Evolutionary conservation across 345 rosid genomes (phyloP), one percentile per base, ranked within the genome.

Genomic region (Kernera saxatilis): DNA sequence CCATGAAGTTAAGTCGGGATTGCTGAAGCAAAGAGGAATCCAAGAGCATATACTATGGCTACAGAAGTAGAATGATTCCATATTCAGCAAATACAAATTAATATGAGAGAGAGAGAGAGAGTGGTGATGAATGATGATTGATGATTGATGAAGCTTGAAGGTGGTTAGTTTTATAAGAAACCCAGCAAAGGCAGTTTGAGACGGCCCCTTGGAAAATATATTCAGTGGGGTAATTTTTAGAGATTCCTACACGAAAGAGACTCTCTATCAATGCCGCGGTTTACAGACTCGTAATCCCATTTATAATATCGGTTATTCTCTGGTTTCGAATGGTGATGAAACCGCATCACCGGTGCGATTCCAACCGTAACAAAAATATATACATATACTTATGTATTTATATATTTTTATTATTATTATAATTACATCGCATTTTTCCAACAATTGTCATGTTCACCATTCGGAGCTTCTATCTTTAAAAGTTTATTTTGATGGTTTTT

Each of bases 191-290:
- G 33, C 1, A 6, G 23, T 65, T 23, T 36, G 9, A 51, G 39
- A 5, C 0, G 3, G 56, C 45, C 65, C 55, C 26, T 69, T 45
- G 73, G 40, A 59, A 59, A 63, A 23, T 56, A 52, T 41, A 63
- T 71, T 15, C 36, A 15, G 69, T 51, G 63, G 52, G 41, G 10
- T 40, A 11, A 29, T n/a, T 21, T 35, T 30, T 13, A 33, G 14
- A 40, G 72, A 67, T 67, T 8, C 62, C 61, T 5, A 68, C 32
- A 69, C 4, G 73, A 44, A 21, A 69, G 55, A 19, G 32, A 29
- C 63, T 41, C 41, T 41, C 14, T 25, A 39, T 7, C 64, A 5
- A 3, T 27, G 52, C 72, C 29, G 54, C 53, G 54, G 64, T 68
- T 67, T 66, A 9, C 25, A 33, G 41, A 17, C 27, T 26, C 27